Base-by-base conservation (phyloP, 2,329 filamentous ascomycete genomes). In the Neurospora sp. region DNA sequence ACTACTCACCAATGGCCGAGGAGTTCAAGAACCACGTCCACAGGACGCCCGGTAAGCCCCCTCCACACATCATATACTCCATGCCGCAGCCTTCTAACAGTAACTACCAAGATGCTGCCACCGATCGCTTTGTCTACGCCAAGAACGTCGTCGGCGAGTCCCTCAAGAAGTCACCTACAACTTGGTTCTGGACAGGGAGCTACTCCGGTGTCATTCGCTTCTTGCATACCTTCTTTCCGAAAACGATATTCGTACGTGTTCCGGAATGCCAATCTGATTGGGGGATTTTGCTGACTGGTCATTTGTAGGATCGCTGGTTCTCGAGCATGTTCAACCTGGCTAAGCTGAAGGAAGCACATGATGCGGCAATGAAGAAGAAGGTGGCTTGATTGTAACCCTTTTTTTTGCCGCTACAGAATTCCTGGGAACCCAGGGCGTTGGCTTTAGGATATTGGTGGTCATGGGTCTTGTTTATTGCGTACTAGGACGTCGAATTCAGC, bases 11-110 rank as follows among this genome's bases (percentile, higher is more conserved):
- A 5, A 62, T 62, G 52, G 52, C 52, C 4, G 52, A 62, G 8
- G 52, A 62, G 52, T 62, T 62, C 52, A 62, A 62, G 28, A 62
- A 62, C 28, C 52, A 62, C 23, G 52, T 62, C 28, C 52, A 62
- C 52, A 62, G 52, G 52, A 62, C 52, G 8, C 52, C 52, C 15
- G 12, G 52, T 62, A 62, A 17, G 12, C 23, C 23, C 12, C 8
- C 52, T 17, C 52, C 12, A 33, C 28, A 33, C 4, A 33, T 33
- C 28, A 33, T 33, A 0, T 57, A 57, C 12, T 1, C 6, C 2
- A 57, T 17, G 11, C 23, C 1, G 6, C 52, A 57, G 11, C 11
- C 8, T 3, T 17, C 12, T 57, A 57, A 57, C 52, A 2, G 0
- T 17, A 1, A 4, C 6, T 5, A 17, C 28, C 3, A 15, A 62